Percentiles rank a stretch among this genome's conserved stretches.
These are phyloP conservation scores for Rhinocladiella similis DNA, from an alignment of 2,329 filamentous ascomycete species.

Conservation along the genomic window DNA sequence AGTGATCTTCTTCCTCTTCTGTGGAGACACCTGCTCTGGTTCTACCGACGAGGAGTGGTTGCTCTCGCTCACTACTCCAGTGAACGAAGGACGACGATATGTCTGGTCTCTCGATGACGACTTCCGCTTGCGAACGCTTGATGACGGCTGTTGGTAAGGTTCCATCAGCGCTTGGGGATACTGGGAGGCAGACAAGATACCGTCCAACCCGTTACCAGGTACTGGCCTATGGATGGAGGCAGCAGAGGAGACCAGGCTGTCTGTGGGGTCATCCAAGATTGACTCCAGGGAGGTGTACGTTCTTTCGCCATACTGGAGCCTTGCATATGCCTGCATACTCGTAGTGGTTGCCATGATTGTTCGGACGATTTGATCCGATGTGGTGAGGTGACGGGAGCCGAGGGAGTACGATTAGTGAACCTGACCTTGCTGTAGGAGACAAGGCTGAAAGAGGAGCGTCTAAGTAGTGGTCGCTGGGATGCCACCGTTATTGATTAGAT, in stretches of 20 bases:
- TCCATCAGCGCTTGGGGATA: constrained; percentile 25
- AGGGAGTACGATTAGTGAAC: background rate
- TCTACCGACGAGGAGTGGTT: constrained; percentile 17
- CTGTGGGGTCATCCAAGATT: constrained; percentile 19
- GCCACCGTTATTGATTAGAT: too few species aligned
- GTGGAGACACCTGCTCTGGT: constrained; percentile 5
- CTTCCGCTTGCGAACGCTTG: constrained; percentile 20
- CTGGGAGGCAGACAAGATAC: constrained; percentile 23
- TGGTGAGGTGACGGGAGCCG: background rate
- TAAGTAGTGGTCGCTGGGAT: too few species aligned
- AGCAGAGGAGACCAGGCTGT: constrained; percentile 7
- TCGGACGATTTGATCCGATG: background rate
- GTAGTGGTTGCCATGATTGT: constrained; percentile 21
- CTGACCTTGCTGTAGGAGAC: background rate
- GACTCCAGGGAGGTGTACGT: constrained; percentile 20
- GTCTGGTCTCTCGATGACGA: constrained; percentile 8
- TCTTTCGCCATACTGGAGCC: constrained; percentile 12
- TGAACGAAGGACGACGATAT: constrained; percentile 18
- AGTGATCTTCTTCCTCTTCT: constrained; percentile 16
- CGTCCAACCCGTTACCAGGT: constrained; percentile 11
- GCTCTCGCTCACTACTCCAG: background rate
- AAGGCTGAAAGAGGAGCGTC: too few species aligned
- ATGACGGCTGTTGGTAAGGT: constrained; percentile 13
- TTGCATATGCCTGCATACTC: constrained; percentile 12
- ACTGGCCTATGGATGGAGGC: constrained; percentile 1